Conservation (phyloP, 2,329 filamentous ascomycete species). For the Fusarium burgessii region DNA sequence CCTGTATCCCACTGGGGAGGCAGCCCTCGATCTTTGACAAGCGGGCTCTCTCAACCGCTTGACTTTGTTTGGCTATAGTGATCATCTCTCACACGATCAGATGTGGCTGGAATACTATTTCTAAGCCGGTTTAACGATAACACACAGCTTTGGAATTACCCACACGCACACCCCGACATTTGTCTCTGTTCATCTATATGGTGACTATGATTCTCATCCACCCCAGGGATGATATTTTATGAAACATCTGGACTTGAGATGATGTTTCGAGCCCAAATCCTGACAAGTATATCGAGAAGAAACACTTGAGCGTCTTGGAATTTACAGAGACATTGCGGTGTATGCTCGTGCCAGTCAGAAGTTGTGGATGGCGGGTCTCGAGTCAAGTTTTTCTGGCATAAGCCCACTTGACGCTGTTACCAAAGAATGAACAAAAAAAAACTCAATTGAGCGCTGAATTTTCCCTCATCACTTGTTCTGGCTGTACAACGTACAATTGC, state of each 20-base stretch:
- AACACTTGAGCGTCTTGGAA: slow-evolving; percentile 19
- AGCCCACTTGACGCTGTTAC: slow-evolving; percentile 40
- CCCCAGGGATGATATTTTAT: slow-evolving; percentile 6
- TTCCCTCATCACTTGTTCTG: slow-evolving; percentile 15
- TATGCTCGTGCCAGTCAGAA: slow-evolving; percentile 39
- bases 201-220: not conserved
- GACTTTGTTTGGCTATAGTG: slow-evolving; percentile 29
- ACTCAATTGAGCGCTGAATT: slow-evolving; percentile 33
- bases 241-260: not conserved
- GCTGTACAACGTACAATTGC: not conserved
- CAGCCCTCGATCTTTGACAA: slow-evolving; percentile 27
- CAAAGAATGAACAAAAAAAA: slow-evolving; percentile 29
- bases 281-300: not conserved
- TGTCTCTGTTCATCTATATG: not conserved
- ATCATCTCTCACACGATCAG: slow-evolving; percentile 32
- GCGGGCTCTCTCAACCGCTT: slow-evolving; percentile 33
- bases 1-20: slow-evolving; percentile 19
- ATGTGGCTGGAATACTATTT: slow-evolving; percentile 21
- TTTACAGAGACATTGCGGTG: slow-evolving; percentile 27
- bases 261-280: not conserved
- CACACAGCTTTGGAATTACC: not conserved
- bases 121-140: slow-evolving; percentile 20
- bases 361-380: slow-evolving; percentile 41
- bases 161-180: not conserved
- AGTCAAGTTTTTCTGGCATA: slow-evolving; percentile 42